Conservation (phyloP, 2,329 filamentous ascomycete species). For the Aurifilum marmelostoma region DNA sequence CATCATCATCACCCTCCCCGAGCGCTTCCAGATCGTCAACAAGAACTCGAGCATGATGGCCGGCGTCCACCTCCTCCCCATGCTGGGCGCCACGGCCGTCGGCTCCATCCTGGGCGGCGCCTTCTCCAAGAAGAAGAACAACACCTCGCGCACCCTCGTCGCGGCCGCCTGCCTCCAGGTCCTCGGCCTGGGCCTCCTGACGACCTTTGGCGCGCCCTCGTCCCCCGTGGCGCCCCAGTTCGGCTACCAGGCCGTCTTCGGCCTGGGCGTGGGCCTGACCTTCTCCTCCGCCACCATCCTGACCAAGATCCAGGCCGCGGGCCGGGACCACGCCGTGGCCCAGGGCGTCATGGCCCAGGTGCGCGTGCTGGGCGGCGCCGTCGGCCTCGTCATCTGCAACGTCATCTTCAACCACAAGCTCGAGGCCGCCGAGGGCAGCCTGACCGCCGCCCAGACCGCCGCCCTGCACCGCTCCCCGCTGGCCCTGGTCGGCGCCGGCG, state of each 20-base stretch:
- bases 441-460: conserved; percentile 45
- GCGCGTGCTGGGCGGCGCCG: conserved; percentile 61
- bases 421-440: conserved; percentile 31
- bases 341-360: conserved; percentile 64
- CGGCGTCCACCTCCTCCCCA: conserved; percentile 60
- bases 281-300: conserved; percentile 62
- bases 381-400: conserved; percentile 63
- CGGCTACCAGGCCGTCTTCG: conserved; percentile 59
- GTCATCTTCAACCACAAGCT: conserved; percentile 58
- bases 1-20: conserved; percentile 61
- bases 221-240: conserved; percentile 49
- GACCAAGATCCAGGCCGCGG: conserved; percentile 55
- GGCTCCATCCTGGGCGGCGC: conserved; percentile 60
- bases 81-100: conserved; percentile 59
- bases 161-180: conserved; percentile 55
- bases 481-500: conserved; percentile 41
- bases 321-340: conserved; percentile 57
- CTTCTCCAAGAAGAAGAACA: conserved; percentile 57
- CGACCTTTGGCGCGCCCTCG: conserved; percentile 42
- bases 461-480: conserved; percentile 51
- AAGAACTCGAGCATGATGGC: conserved; percentile 55
- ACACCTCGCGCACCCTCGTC: conserved; percentile 56
- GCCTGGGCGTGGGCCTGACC: conserved; percentile 61
- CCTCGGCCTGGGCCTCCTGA: conserved; percentile 55
- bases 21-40: conserved; percentile 64